These are phyloP conservation scores for Davidsoniella neocaledoniae DNA, from an alignment of 2,329 filamentous ascomycete species.

Conservation along the genomic window DNA sequence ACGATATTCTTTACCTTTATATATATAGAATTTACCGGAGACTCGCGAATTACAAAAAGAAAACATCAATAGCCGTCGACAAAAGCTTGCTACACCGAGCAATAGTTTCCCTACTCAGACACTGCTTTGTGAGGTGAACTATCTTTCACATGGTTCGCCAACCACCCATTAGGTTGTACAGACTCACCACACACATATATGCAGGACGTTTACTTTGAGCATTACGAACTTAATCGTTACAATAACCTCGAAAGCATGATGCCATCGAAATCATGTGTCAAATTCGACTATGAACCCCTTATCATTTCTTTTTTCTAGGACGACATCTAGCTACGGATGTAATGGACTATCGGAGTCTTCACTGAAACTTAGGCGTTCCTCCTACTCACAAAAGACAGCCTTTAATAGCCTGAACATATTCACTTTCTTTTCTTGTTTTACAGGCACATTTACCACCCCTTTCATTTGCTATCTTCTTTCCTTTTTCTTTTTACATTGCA, in stretches of 20 bases:
- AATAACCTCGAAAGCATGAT: too few relatives aligned
- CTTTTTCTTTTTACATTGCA: not conserved
- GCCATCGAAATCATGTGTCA: too few relatives aligned
- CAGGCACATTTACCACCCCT: not conserved
- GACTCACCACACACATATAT: constrained; percentile 4
- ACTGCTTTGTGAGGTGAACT: not conserved
- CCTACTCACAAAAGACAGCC: not conserved
- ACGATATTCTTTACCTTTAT: too few relatives aligned
- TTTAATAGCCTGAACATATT: not conserved
- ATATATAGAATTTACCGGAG: too few relatives aligned
- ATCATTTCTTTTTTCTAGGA: not conserved
- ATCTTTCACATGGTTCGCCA: constrained; percentile 3
- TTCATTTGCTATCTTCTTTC: not conserved
- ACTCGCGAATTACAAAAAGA: too few relatives aligned
- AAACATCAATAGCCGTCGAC: too few relatives aligned
- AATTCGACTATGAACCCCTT: too few relatives aligned
- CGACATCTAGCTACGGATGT: too few relatives aligned
- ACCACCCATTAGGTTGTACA: constrained; percentile 1
- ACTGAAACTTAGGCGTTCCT: not conserved
- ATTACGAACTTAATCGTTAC: not conserved
- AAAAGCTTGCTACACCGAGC: not conserved
- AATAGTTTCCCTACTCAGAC: not conserved
- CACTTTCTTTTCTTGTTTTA: too few relatives aligned
- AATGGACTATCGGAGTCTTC: not conserved
- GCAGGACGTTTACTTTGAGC: constrained; percentile 2